Evolutionary conservation across 345 rosid genomes (phyloP).

Genomic region (Mercurialis annua): DNA sequence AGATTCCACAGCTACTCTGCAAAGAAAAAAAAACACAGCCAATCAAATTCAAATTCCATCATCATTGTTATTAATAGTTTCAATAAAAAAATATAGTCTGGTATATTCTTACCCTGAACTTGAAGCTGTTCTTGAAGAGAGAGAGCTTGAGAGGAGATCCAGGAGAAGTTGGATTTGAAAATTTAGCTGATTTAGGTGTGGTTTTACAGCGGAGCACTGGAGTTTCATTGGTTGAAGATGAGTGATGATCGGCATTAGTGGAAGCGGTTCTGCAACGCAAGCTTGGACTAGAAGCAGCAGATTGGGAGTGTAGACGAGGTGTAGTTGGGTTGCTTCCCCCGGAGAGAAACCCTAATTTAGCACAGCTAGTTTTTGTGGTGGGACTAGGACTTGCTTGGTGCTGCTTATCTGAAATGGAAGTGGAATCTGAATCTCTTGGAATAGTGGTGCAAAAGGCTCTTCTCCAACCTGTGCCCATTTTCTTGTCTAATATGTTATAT

Average conservation of each 20-base stretch:
- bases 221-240: constrained; percentile 29
- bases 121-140: constrained; percentile 33
- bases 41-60: background rate
- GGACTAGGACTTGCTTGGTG: constrained; percentile 33
- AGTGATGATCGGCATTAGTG: background rate
- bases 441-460: constrained; percentile 89
- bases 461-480: constrained; percentile 96
- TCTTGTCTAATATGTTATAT: background rate
- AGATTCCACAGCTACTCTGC: constrained; percentile 36
- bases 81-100: no score
- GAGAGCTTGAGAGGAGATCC: constrained; percentile 32
- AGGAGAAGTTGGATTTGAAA: constrained; percentile 30
- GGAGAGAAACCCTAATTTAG: constrained; percentile 54
- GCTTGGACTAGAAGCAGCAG: constrained; percentile 34
- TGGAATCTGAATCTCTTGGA: constrained; percentile 50
- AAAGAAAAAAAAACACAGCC: background rate
- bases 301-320: constrained; percentile 42
- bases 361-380: constrained; percentile 49
- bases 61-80: background rate
- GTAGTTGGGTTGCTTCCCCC: constrained; percentile 64
- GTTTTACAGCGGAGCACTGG: constrained; percentile 18
- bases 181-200: constrained; percentile 16
- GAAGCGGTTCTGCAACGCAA: constrained; percentile 48
- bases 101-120: constrained; percentile 26
- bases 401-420: constrained; percentile 34